Evolutionary conservation across 2,329 filamentous ascomycete genomes (phyloP), one percentile per base, ranked within the genome.

Genomic region (Elsinoe ampelina): DNA sequence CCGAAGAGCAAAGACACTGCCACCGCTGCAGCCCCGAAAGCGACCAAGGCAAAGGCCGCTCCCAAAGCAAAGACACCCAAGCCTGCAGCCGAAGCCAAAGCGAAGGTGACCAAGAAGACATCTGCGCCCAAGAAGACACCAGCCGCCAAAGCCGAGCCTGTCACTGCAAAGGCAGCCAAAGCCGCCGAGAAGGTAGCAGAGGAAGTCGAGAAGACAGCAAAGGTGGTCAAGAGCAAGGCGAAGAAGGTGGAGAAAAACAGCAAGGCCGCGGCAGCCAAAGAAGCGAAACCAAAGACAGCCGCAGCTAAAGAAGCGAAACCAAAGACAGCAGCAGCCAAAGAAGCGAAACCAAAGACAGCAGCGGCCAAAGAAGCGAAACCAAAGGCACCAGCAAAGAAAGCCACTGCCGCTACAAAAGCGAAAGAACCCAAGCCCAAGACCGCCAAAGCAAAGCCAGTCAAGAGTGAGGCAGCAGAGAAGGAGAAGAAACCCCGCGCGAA

Each of bases 61-160:
- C 22, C 32, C 12, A 54, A 54, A 19, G 45, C 26, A 17, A 56
- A 56, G 54, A 48, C 54, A 22, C 10, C 41, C 3, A 56, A 56
- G 54, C 54, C 54, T 15, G 42, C 43, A 32, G 54, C 39, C 26
- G 54, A 56, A 22, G 39, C 54, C 13, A 56, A 56, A 34, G 54
- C 52, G 36, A 55, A 55, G 43, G 38, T 55, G 15, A 55, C 52
- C 52, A 55, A 55, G 52, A 45, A 42, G 52, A 55, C 36, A 1
- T 12, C 52, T 8, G 36, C 34, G 20, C 3, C 35, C 12, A 45
- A 42, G 38, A 35, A 35, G 17, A n/a, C 52, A 26, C 38, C 52
- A 38, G 38, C 52, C 38, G 38, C 52, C 22, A 47, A 38, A 36
- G 47, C 26, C 34, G 22, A 52, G 6, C 26, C 41, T 13, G 50